Base-by-base conservation (phyloP, 306 rosid genomes). In the Malus fusca region DNA sequence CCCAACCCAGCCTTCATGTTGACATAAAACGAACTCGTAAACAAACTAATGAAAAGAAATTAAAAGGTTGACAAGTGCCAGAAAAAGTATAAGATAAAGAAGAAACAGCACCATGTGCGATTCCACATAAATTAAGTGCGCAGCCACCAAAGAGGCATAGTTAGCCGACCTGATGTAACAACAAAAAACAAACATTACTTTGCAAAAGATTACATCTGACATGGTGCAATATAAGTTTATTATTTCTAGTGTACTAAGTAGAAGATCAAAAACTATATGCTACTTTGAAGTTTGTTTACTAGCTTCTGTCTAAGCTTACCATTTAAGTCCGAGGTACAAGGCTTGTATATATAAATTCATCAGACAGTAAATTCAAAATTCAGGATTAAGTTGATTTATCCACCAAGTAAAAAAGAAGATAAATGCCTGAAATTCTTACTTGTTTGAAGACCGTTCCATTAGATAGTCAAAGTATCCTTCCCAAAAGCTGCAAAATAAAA, bases 381-480 rank as follows among this genome's bases (percentile, higher is more conserved):
- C 62, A 25, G 35, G 8, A 19, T 30, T 22, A 30, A 23, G 8
- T 25, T 17, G 35, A 33, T n/a, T 17, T 12, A 67, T 23, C 61
- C 4, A 66, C 58, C 5, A 18, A 25, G 63, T 46, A 23, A 46
- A 33, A 8, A 22, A 74, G 25, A 61, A 23, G 25, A 73, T 9
- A 73, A 42, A 55, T 56, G 11, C 48, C 37, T 17, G 71, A 70
- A 78, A 80, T 66, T 65, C 89, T 83, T 87, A 92, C 99, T 89
- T 84, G 83, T 88, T 95, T 78, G 96, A 85, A 87, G 97, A 83
- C 77, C 86, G 84, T 76, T 95, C 99, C 97, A 92, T 90, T 78
- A 95, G 79, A 87, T 85, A 78, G 84, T 95, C 99, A 88, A 92
- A 95, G 85, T 95, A 92, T 76, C 97, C 97, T 84, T 95, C 99